Conservation (phyloP, 805 yeast species). For the Wickerhamiella allomyrinae region DNA sequence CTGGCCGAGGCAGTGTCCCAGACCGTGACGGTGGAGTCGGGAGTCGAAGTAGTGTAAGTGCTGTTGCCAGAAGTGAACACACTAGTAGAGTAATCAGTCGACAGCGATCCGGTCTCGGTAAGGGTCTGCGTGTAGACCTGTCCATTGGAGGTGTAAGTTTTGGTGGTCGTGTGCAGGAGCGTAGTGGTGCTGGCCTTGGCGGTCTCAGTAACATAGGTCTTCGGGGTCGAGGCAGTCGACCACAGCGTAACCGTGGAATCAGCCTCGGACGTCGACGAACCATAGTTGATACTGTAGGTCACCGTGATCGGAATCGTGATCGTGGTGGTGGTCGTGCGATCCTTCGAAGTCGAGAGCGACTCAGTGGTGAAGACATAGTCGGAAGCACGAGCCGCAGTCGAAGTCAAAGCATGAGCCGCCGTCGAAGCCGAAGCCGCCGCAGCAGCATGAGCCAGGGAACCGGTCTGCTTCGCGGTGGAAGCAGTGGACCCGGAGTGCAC, state of each 20-base stretch:
- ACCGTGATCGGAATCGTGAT: constrained; percentile 9
- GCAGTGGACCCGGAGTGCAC: background rate
- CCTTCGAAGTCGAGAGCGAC: constrained; percentile 4
- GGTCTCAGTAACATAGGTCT: constrained; percentile 2
- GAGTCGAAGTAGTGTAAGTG: constrained; percentile 4
- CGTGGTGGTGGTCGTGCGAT: constrained; percentile 8
- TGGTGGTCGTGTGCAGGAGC: constrained; percentile 5
- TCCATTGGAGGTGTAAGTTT: constrained; percentile 12
- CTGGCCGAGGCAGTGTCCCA: constrained; percentile 11
- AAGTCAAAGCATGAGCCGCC: background rate
- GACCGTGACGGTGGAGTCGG: constrained; percentile 9
- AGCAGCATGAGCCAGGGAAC: background rate
- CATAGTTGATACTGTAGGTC: constrained; percentile 1
- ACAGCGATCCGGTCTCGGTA: constrained; percentile 5
- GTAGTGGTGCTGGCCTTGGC: constrained; percentile 7
- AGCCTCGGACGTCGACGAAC: background rate
- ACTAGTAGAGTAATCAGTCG: background rate
- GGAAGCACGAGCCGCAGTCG: constrained; percentile 1
- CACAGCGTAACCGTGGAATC: constrained; percentile 8
- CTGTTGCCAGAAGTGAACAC: constrained; percentile 7
- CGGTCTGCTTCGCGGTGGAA: background rate
- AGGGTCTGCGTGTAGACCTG: constrained; percentile 9
- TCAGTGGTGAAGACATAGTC: constrained; percentile 4
- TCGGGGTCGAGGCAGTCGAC: constrained; percentile 12
- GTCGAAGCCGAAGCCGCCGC: background rate